A percentile compares a stretch with the other conserved stretches of the same genome.
Evolutionary conservation across 257 asterid species (phyloP).

Genomic region (Primulina huaijiensis): DNA sequence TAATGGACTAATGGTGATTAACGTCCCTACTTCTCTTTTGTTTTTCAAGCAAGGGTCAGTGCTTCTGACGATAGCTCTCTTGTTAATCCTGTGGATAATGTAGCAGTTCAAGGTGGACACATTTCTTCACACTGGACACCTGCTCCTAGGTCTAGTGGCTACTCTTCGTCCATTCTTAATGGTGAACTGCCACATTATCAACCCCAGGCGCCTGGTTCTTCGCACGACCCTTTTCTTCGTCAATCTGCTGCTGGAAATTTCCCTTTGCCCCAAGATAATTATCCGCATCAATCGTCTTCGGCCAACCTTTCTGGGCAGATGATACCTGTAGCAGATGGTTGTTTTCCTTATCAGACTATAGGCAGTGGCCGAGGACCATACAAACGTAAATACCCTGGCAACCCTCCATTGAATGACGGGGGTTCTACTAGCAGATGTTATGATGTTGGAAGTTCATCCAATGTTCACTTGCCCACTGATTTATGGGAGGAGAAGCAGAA

Average conservation of each 20-base stretch:
- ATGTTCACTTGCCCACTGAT: conserved; percentile 45
- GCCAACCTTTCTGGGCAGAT: conserved; percentile 50
- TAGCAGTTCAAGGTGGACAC: conserved; percentile 41
- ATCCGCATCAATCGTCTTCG: conserved; percentile 54
- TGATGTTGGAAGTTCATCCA: conserved; percentile 74
- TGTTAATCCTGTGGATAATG: conserved; percentile 44
- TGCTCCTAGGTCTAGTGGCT: conserved; percentile 45
- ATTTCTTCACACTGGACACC: conserved; percentile 54
- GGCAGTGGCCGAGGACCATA: conserved; percentile 54
- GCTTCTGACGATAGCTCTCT: conserved; percentile 47
- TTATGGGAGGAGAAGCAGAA: conserved; percentile 58
- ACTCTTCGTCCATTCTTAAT: conserved; percentile 40
- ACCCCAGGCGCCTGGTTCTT: conserved; percentile 45
- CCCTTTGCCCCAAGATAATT: conserved; percentile 45
- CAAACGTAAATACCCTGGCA: conserved; percentile 68
- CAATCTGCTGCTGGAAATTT: conserved; percentile 43
- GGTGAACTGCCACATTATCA: conserved; percentile 52
- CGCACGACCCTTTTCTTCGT: conserved; percentile 46
- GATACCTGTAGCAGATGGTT: conserved; percentile 45
- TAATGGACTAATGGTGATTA: too few relatives aligned
- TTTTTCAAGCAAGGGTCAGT: conserved; percentile 25
- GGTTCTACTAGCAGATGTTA: conserved; percentile 61
- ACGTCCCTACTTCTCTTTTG: too few relatives aligned
- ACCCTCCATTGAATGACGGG: conserved; percentile 51
- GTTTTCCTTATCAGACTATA: conserved; percentile 43